These are phyloP conservation scores for Lepiota venenata DNA, from an alignment of 768 basidiomycete species.

Conservation along the genomic window DNA sequence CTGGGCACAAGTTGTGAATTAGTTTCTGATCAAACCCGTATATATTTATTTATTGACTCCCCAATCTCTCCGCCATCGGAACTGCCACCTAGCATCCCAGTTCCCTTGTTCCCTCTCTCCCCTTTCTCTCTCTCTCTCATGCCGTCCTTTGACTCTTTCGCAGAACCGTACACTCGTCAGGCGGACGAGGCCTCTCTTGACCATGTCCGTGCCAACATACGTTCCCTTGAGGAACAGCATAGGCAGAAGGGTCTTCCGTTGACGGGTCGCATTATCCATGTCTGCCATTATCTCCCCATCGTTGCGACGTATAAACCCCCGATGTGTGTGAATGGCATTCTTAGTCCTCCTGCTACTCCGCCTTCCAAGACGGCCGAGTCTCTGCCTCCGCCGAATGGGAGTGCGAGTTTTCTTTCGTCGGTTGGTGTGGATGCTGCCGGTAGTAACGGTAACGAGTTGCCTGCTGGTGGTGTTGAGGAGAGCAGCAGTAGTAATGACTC, in stretches of 20 bases:
- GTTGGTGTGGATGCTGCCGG: no score
- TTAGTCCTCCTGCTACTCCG: constrained; percentile 77
- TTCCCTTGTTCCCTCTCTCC: no score
- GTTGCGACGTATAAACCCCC: constrained; percentile 53
- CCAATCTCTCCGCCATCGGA: no score
- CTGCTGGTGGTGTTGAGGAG: no score
- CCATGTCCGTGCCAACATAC: constrained; percentile 72
- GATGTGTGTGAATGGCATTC: constrained; percentile 38
- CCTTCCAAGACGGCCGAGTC: constrained; percentile 54
- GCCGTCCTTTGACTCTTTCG: constrained; percentile 64
- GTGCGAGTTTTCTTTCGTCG: constrained; percentile 5
- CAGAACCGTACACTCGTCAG: constrained; percentile 62
- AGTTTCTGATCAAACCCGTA: constrained; percentile 13
- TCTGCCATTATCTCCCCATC: constrained; percentile 88
- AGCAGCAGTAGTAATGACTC: constrained; percentile 27
- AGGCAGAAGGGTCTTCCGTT: constrained; percentile 66
- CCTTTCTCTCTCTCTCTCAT: not conserved
- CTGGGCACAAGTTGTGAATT: constrained; percentile 10
- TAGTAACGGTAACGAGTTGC: no score
- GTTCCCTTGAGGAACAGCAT: constrained; percentile 69
- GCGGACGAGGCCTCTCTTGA: constrained; percentile 67
- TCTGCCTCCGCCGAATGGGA: constrained; percentile 19
- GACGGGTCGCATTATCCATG: constrained; percentile 87
- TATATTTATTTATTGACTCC: no score
- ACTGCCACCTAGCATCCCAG: no score